phyloP scores from a whole-genome alignment of 2,329 filamentous ascomycete species.

The Diaporthe sp. region DNA sequence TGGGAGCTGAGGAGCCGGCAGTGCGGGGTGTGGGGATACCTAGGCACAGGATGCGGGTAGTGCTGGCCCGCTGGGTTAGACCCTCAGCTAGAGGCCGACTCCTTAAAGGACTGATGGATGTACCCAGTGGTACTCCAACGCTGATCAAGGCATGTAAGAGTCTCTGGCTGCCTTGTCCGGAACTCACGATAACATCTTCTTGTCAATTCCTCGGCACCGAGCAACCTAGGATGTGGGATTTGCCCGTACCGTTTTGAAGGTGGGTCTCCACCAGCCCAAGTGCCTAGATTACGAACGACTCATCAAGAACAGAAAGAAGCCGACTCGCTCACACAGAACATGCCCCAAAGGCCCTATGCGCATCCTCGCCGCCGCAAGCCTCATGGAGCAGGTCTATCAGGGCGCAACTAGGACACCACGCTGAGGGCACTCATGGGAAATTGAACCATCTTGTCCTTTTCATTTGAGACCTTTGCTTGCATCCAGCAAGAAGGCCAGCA shows the following conservation, averaged over 20 bases:
- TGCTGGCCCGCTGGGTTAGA: constrained; percentile 4
- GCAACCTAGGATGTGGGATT: neutral
- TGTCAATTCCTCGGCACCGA: neutral
- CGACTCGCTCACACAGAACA: neutral
- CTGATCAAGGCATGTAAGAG: neutral
- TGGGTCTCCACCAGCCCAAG: neutral
- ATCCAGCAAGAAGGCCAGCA: neutral
- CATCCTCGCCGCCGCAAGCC: neutral
- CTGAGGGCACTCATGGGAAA: neutral
- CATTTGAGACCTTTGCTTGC: neutral
- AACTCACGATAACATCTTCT: neutral
- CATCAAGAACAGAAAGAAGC: neutral
- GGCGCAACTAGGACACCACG: neutral
- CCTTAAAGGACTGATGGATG: neutral
- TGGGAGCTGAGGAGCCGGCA: neutral
- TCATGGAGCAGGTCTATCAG: constrained; percentile 5
- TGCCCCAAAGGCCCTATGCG: neutral
- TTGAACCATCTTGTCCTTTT: neutral
- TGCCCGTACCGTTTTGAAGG: neutral
- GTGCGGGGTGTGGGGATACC: constrained; percentile 3
- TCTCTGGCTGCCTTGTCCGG: neutral
- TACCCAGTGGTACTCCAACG: neutral
- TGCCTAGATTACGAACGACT: neutral
- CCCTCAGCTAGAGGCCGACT: neutral
- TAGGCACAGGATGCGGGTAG: neutral